phyloP scores from a whole-genome alignment of 1,139 yeast species.

The Diutina neorugosa region DNA sequence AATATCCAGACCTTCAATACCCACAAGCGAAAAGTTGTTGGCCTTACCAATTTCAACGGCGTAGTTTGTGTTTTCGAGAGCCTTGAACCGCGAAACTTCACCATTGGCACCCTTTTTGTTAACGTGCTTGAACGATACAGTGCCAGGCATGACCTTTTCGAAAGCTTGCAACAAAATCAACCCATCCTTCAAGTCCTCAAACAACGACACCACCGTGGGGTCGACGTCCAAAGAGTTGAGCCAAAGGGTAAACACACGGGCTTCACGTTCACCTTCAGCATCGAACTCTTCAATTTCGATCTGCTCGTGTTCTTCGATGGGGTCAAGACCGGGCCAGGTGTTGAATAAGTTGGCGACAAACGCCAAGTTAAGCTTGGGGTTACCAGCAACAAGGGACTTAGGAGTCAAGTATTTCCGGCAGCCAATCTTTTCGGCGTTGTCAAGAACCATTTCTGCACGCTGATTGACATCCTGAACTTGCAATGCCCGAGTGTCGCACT shows the following conservation, averaged over 20 bases:
- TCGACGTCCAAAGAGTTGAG: slow-evolving; percentile 91
- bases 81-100: slow-evolving; percentile 82
- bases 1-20: slow-evolving; percentile 96
- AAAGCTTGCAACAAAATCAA: slow-evolving; percentile 80
- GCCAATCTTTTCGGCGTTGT: slow-evolving; percentile 80
- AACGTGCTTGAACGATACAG: slow-evolving; percentile 68
- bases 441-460: slow-evolving; percentile 80
- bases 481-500: slow-evolving; percentile 73
- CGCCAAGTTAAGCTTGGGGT: slow-evolving; percentile 91
- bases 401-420: slow-evolving; percentile 95
- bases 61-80: slow-evolving; percentile 90
- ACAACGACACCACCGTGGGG: slow-evolving; percentile 82
- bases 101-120: slow-evolving; percentile 74
- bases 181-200: slow-evolving; percentile 94
- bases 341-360: slow-evolving; percentile 95
- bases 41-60: slow-evolving; percentile 94
- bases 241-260: slow-evolving; percentile 96
- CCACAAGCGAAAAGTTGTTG: slow-evolving; percentile 84
- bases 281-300: slow-evolving; percentile 90
- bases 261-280: slow-evolving; percentile 99
- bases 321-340: slow-evolving; percentile 93
- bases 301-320: slow-evolving; percentile 83
- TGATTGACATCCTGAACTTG: slow-evolving; percentile 57
- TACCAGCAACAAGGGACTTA: slow-evolving; percentile 85
- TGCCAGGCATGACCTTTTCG: slow-evolving; percentile 91